Percentiles rank a stretch among this genome's conserved stretches.
Evolutionary conservation across 2,329 filamentous ascomycete species (phyloP).

Genomic region (Ampelomyces quisqualis): DNA sequence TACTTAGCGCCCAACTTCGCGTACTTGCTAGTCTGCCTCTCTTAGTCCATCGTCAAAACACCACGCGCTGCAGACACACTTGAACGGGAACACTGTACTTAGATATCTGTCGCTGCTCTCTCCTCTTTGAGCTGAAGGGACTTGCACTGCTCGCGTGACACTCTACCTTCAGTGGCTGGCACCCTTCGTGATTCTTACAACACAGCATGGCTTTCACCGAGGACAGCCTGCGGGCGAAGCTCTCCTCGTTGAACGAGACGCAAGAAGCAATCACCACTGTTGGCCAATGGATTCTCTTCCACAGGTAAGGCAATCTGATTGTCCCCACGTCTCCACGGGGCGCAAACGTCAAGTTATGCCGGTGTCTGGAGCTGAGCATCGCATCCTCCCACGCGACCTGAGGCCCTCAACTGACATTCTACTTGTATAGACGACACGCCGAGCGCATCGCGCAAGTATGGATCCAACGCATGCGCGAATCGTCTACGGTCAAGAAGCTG

Average conservation of each 20-base stretch:
- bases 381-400: background rate
- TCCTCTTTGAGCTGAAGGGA: conserved; percentile 1
- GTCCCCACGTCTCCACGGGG: background rate
- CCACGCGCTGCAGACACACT: conserved; percentile 9
- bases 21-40: too few species aligned
- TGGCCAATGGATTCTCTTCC: conserved; percentile 99
- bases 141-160: conserved; percentile 26
- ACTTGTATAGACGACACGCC: conserved; percentile 71
- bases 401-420: conserved; percentile 19
- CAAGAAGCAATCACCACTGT: conserved; percentile 96
- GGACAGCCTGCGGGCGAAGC: conserved; percentile 90
- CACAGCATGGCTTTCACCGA: conserved; percentile 84
- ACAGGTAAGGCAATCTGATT: conserved; percentile 63
- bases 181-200: conserved; percentile 24
- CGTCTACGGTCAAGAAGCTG: conserved; percentile 78
- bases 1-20: too few species aligned
- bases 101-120: conserved; percentile 6
- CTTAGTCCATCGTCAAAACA: conserved; percentile 7
- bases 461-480: conserved; percentile 86
- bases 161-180: conserved; percentile 17
- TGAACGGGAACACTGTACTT: conserved; percentile 9
- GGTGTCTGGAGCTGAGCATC: background rate
- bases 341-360: conserved; percentile 3
- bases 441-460: conserved; percentile 89
- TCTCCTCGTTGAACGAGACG: conserved; percentile 92